These are phyloP conservation scores for Eucalyptus albens DNA, from an alignment of 345 rosid species.

Conservation along the genomic window DNA sequence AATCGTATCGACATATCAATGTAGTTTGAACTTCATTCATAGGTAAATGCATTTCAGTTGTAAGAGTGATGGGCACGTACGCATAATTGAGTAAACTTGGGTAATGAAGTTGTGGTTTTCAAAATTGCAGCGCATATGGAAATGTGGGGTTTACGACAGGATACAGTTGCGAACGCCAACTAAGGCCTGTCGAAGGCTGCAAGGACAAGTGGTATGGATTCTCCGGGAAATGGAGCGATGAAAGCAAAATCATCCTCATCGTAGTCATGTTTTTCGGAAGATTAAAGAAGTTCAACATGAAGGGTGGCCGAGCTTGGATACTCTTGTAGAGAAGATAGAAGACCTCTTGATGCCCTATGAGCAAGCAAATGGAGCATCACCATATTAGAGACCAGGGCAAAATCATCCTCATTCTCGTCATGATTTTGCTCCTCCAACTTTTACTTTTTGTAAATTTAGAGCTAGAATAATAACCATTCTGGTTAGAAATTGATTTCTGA, in stretches of 20 bases:
- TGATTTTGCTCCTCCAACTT: background rate
- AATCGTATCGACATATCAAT: background rate
- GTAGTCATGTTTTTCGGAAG: slow-evolving; percentile 30
- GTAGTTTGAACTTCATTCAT: background rate
- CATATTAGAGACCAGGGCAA: background rate
- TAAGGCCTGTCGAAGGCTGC: background rate
- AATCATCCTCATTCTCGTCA: background rate
- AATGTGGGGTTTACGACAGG: slow-evolving; percentile 31
- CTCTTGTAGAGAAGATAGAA: background rate
- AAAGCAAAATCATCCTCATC: slow-evolving; percentile 18
- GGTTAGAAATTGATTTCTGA: too few species aligned
- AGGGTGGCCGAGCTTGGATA: slow-evolving; percentile 27
- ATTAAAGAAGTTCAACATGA: slow-evolving; percentile 22
- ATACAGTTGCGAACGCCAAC: slow-evolving; percentile 16
- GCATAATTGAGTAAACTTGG: background rate
- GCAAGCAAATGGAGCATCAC: background rate
- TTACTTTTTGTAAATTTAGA: background rate
- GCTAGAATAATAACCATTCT: too few species aligned
- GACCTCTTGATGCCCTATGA: background rate
- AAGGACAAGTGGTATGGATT: slow-evolving; percentile 16
- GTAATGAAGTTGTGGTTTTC: background rate
- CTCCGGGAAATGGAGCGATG: slow-evolving; percentile 21
- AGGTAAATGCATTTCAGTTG: background rate
- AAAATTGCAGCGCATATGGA: slow-evolving; percentile 18
- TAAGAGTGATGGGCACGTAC: background rate